phyloP scores from a whole-genome alignment of 2,329 filamentous ascomycete genomes.

The Pseudogymnoascus sp. region DNA sequence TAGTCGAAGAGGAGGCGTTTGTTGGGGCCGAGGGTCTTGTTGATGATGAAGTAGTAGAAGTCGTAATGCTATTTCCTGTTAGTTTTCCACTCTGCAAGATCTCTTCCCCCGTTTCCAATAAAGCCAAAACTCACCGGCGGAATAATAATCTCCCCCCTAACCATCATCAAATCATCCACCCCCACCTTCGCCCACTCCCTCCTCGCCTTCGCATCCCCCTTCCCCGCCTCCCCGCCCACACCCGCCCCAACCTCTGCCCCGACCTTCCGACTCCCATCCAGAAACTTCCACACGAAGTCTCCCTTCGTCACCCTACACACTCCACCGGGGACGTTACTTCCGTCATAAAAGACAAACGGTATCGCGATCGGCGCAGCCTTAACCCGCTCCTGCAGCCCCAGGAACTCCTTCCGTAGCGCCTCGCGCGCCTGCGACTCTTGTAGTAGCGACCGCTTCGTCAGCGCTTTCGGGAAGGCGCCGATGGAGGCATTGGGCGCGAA shows the following conservation, averaged over 20 bases:
- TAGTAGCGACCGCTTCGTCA: constrained; percentile 68
- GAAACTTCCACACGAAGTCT: constrained; percentile 83
- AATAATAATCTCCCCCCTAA: constrained; percentile 82
- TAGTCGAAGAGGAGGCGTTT: constrained; percentile 72
- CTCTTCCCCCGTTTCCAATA: not conserved
- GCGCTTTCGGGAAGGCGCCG: constrained; percentile 58
- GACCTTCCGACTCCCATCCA: constrained; percentile 85
- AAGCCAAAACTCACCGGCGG: constrained; percentile 64
- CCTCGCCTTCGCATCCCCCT: constrained; percentile 47
- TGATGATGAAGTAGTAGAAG: constrained; percentile 94
- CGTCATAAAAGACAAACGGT: constrained; percentile 96
- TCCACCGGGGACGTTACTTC: constrained; percentile 79
- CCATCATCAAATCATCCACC: constrained; percentile 91
- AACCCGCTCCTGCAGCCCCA: constrained; percentile 73
- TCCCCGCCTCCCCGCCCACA: constrained; percentile 48
- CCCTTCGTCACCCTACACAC: constrained; percentile 84
- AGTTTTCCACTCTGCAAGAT: not conserved
- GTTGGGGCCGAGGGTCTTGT: constrained; percentile 67
- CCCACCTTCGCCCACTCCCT: constrained; percentile 88
- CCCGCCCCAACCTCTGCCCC: constrained; percentile 64
- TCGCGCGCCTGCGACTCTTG: constrained; percentile 73
- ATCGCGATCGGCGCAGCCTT: constrained; percentile 84
- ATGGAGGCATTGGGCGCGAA: constrained; percentile 56
- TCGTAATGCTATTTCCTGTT: constrained; percentile 70
- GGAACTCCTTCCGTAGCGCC: constrained; percentile 67